Evolutionary conservation across 352 stramenopile species (phyloP), one percentile per base, ranked within the genome.

Genomic region (Lagenidium sp.): DNA sequence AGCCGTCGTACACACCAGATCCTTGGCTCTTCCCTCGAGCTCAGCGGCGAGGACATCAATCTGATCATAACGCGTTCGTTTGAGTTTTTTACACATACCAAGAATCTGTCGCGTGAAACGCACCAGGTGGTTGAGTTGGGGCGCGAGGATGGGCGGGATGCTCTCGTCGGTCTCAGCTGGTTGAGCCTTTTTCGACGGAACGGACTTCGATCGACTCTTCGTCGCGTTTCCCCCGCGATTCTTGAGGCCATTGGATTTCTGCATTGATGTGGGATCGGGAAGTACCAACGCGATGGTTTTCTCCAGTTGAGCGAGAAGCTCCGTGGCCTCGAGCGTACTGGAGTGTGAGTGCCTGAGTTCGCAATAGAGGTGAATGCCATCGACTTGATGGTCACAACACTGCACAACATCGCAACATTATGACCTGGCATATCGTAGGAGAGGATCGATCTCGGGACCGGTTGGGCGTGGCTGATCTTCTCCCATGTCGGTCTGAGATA

Each of bases 1-100:
- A 32, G 28, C 8, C 28, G 28, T 8, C 8, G 15, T 8, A 47
- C 39, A 6, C 26, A 66, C 57, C 26, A 66, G 16, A 32, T 55
- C 47, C 25, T 50, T 12, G 7, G 53, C 46, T 2, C 57, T 42
- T n/a, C 52, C 57, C 13, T 39, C 24, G 1, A 66, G 36, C 19
- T 66, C 53, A 6, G 46, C 26, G 1, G 48, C 37, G 4, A 66
- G 45, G 4, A 39, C 31, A 1, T 53, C 40, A 20, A 58, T 66
- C 57, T 66, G 46, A 11, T 44, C 22, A 41, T 8, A 40, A 21
- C 21, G 2, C 36, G 19, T 24, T 2, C 46, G 13, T 24, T 38
- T 32, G n/a, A n/a, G n/a, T n/a, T n/a, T n/a, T n/a, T n/a, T n/a
- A n/a, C n/a, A n/a, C n/a, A n/a, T n/a, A n/a, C n/a, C n/a, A n/a